Base-by-base conservation (phyloP, 75 land plant genomes). In the Adiantum capillusveneris region DNA sequence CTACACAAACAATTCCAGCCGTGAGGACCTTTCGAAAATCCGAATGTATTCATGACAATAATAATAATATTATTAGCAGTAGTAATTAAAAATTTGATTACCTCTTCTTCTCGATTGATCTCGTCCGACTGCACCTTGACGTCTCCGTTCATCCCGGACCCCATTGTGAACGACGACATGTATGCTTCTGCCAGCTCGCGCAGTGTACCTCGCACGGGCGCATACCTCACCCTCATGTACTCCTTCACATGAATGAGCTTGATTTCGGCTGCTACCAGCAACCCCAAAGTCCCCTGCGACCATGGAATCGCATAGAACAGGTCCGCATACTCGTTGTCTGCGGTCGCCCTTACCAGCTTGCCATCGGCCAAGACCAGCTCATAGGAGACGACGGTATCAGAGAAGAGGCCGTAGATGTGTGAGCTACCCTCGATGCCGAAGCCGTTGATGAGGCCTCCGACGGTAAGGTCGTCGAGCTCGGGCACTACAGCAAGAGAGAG, bases 381-480 rank as follows among this genome's bases (percentile, higher is more conserved):
- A 63, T 82, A 79, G 2, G 95, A 83, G 21, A 92, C 87, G 53
- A 89, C 86, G 14, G 97, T 92, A 53, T 92, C 97, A 48, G 86
- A 76, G 63, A 88, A 88, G 5, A 88, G 74, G 11, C 94, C 94
- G 75, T 88, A 86, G 18, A 88, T 67, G 30, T 88, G 94, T 7
- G 94, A 88, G 72, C 94, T 88, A 29, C 94, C 94, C 66, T 88
- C 94, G 57, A 88, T 86, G 0, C 94, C 94, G 69, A 86, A 88
- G 20, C 90, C 94, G 68, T 88, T 88, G 74, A 88, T 88, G 51
- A 88, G 79, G 1, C 94, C 94, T 11, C 94, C 94, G 60, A 88
- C 86, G 26, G 94, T 88, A 17, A 88, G 70, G 65, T 88, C 94
- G 68, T 89, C 91, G 22, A 89, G 78, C 69, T 89, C 95, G 0